A percentile compares a stretch with the other conserved stretches of the same genome.
phyloP scores from a whole-genome alignment of 805 yeast genomes.

The Cyberlindnera galapagoensis region DNA sequence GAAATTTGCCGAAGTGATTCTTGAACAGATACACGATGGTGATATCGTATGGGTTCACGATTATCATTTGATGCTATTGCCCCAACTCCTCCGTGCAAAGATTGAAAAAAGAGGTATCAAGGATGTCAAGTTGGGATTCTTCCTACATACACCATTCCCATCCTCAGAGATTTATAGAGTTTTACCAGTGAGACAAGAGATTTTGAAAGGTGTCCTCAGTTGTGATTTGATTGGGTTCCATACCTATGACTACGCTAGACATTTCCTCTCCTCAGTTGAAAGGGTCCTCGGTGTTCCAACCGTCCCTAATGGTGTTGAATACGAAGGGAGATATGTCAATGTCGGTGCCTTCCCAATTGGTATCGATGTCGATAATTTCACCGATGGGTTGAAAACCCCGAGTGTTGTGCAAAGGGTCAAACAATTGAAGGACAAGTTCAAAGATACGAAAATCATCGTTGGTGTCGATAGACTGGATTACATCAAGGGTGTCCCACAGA shows the following conservation, averaged over 20 bases:
- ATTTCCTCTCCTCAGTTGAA: conserved; percentile 84
- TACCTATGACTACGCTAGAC: conserved; percentile 98
- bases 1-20: conserved; percentile 69
- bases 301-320: conserved; percentile 85
- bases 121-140: conserved; percentile 81
- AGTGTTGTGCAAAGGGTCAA: conserved; percentile 60
- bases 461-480: conserved; percentile 97
- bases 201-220: conserved; percentile 82
- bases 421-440: conserved; percentile 58
- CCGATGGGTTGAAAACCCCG: conserved; percentile 63
- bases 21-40: conserved; percentile 63
- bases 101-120: conserved; percentile 38
- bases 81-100: conserved; percentile 72
- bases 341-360: conserved; percentile 99
- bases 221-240: conserved; percentile 97
- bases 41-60: conserved; percentile 98
- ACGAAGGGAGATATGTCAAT: conserved; percentile 64
- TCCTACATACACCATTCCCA: conserved; percentile 97
- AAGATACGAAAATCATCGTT: conserved; percentile 78
- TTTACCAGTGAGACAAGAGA: conserved; percentile 90
- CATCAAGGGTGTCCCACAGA: conserved; percentile 97
- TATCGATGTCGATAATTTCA: conserved; percentile 88
- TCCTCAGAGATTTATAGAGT: conserved; percentile 94
- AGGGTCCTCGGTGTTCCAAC: conserved; percentile 78
- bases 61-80: conserved; percentile 92